These are phyloP conservation scores for Phytophthora ohioensis DNA, from an alignment of 352 stramenopile species.

Conservation along the genomic window DNA sequence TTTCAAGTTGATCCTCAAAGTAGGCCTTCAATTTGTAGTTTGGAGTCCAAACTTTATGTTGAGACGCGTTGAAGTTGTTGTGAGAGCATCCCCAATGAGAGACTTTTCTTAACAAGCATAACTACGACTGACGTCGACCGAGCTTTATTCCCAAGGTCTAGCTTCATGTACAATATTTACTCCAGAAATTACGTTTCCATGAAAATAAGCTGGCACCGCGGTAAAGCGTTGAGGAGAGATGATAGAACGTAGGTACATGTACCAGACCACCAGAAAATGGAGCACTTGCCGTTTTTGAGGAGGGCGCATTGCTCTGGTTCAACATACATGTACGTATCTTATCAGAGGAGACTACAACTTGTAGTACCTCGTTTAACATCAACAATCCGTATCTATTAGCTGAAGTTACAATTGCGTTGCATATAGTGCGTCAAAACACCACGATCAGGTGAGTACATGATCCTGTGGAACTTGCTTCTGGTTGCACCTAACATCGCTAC, in stretches of 20 bases:
- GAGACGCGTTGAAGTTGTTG: conserved; percentile 2
- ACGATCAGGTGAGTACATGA: conserved; percentile 13
- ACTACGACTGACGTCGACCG: too few species aligned
- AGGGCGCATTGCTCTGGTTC: too few species aligned
- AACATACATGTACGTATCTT: too few species aligned
- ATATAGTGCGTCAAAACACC: conserved; percentile 3
- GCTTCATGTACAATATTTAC: too few species aligned
- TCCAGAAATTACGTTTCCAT: too few species aligned
- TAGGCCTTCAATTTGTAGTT: too few species aligned
- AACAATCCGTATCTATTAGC: not conserved
- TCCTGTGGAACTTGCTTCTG: conserved; percentile 10
- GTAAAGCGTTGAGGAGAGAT: too few species aligned
- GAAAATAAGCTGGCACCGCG: too few species aligned
- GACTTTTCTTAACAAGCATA: not conserved
- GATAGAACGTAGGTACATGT: too few species aligned
- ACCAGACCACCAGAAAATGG: not conserved
- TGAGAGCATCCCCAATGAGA: not conserved
- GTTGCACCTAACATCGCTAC: conserved; percentile 21
- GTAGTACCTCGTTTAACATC: conserved; percentile 5
- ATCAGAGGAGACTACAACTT: not conserved
- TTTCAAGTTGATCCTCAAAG: conserved; percentile 1
- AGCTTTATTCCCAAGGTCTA: too few species aligned
- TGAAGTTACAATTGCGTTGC: too few species aligned
- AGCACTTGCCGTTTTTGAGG: too few species aligned
- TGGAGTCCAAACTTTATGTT: conserved; percentile 1